Conservation (phyloP, 441 rosid species). For the Adansonia madagascariensis region DNA sequence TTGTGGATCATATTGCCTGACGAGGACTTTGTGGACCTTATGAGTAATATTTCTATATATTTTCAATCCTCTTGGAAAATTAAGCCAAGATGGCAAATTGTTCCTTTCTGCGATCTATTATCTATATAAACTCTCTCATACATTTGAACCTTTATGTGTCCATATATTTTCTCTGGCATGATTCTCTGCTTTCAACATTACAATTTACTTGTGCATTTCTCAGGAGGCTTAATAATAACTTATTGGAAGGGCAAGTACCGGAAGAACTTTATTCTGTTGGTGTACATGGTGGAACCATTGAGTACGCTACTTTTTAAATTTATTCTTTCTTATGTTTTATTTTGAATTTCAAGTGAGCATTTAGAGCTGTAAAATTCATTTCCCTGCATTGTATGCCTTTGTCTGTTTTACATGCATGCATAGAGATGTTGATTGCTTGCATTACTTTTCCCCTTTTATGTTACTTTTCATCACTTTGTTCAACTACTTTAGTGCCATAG, state of each 20-base stretch:
- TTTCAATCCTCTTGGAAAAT: neutral
- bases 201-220: conserved; percentile 26
- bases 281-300: conserved; percentile 90
- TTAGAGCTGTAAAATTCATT: neutral
- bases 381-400: neutral
- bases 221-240: conserved; percentile 76
- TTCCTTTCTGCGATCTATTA: neutral
- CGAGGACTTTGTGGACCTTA: conserved; percentile 4
- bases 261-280: conserved; percentile 84
- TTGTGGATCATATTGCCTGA: conserved; percentile 12
- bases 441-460: neutral
- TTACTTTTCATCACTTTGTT: neutral
- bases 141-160: neutral
- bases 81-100: neutral
- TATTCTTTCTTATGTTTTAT: neutral
- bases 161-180: neutral
- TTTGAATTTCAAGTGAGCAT: neutral
- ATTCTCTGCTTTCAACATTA: neutral
- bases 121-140: neutral
- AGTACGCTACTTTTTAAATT: conserved; percentile 54
- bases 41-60: neutral
- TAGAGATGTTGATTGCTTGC: conserved; percentile 3
- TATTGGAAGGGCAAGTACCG: conserved; percentile 83
- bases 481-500: neutral
- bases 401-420: neutral